Percentiles rank a stretch among this genome's conserved stretches.
These are phyloP conservation scores for Sutorius eximius DNA, from an alignment of 1,284 basidiomycete species.

Conservation along the genomic window DNA sequence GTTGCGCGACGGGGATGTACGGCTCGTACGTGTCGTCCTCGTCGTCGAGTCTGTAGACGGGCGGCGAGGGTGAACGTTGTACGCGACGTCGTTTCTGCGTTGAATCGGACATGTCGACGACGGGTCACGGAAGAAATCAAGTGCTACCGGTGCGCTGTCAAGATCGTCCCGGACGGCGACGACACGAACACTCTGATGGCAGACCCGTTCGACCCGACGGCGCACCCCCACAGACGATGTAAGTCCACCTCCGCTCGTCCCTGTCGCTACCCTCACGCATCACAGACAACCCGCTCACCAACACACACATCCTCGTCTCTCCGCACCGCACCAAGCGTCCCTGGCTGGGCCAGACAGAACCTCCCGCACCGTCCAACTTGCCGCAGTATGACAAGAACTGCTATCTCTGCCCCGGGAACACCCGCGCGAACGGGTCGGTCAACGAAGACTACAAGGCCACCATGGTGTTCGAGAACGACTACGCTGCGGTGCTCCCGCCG, in stretches of 20 bases:
- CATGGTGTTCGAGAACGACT: conserved; percentile 84
- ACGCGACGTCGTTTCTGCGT: conserved; percentile 48
- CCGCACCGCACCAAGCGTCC: conserved; percentile 82
- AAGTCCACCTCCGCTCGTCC: conserved; percentile 27
- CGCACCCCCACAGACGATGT: conserved; percentile 74
- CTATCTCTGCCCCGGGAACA: conserved; percentile 90
- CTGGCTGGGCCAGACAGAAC: conserved; percentile 84
- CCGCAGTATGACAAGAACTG: conserved; percentile 79
- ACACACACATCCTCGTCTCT: conserved; percentile 81
- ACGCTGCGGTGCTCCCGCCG: conserved; percentile 74
- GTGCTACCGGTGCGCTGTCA: neutral
- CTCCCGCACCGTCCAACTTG: conserved; percentile 51
- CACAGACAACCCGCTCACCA: conserved; percentile 74
- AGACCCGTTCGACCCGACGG: conserved; percentile 61
- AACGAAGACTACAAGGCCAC: conserved; percentile 76
- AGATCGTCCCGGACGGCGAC: neutral
- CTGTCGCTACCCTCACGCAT: conserved; percentile 21
- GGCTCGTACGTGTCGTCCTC: conserved; percentile 73
- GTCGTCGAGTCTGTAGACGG: conserved; percentile 56
- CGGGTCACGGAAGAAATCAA: neutral
- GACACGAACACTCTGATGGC: conserved; percentile 37
- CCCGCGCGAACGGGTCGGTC: conserved; percentile 69
- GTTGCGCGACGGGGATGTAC: conserved; percentile 87
- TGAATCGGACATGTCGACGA: conserved; percentile 28
- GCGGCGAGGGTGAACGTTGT: conserved; percentile 61